Base-by-base conservation (phyloP, 768 basidiomycete genomes). In the Macrocybe gigantea region DNA sequence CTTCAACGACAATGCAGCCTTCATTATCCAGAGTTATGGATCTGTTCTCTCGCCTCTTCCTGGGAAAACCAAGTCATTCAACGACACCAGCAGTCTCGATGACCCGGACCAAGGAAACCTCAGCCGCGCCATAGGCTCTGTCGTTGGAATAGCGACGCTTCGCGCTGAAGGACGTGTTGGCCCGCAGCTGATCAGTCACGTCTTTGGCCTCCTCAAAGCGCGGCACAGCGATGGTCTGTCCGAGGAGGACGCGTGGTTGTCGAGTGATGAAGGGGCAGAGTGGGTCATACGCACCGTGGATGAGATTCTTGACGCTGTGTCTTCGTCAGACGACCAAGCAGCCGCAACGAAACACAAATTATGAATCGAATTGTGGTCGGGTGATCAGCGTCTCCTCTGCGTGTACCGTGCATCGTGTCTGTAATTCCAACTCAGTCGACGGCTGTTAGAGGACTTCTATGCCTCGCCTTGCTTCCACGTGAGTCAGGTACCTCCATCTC, bases 231-330 rank as follows among this genome's bases (percentile, higher is more conserved):
- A 78, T 45, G 74, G 75, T 33, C 71, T 80, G 54, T 82, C 68
- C 54, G 75, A 78, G 56, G 88, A 86, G 64, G 89, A 91, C 62
- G 72, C 67, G 49, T 94, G 85, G 84, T 77, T 94, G 36, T 74
- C 86, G 15, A 86, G 78, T 51, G 91, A 93, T 60, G 87, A 92
- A 64, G 92, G 92, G 33, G 79, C 87, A 13, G 86, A 87, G 67
- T 94, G 92, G 92, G 83, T 93, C 44, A 71, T 93, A 58, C 82
- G 84, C 59, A 85, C 79, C 41, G 80, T 91, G 45, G 92, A 94
- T 70, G 74, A 82, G 57, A 78, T 93, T 65, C 72, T 85, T 53
- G 87, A 89, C 64, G 82, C 82, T 50, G 80, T 89, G 56, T 75
- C 72, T 60, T 67, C 73, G 63, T 72, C 65, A 56, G 69, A 64